Evolutionary conservation across 495 filamentous ascomycete species (phyloP), one percentile per base, ranked within the genome.

Genomic region (Darksidea phi): DNA sequence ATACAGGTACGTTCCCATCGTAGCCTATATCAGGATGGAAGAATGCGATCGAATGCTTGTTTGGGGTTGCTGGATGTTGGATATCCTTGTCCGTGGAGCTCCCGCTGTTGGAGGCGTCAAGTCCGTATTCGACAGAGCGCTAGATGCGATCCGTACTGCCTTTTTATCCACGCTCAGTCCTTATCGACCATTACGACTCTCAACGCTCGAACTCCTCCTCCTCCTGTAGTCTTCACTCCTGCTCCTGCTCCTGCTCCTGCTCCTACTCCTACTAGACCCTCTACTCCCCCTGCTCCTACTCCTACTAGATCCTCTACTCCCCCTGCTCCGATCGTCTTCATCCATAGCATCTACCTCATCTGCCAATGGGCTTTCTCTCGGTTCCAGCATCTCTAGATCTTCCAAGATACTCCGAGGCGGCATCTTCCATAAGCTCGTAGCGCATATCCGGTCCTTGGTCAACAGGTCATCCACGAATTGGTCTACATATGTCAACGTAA

Each of bases 401-500:
- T 99, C 95, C 72, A 99, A 70, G 54, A 89, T 79, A 59, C 86
- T 82, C 67, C 94, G 79, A 55, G 83, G 84, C 10, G 91, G 88
- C 76, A 99, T 79, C 78, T 95, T 95, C 86, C 90, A 95, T 57
- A 99, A 70, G 70, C 86, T 95, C 10, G 95, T 97, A 46, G 86
- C 91, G 65, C 92, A 97, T 0, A 95, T 85, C 61, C 94, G 81
- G 55, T 95, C 88, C 75, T 95, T 95, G 0, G 85, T 89, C 55
- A 99, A 76, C 55, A 99, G 75, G 61, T 95, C 89, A 75, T 97
- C 94, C 50, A 97, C 81, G 69, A 99, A 97, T 70, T 90, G 86
- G 75, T 99, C 94, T 79, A 99, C 82, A 70, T 82, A 88, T 41
- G 89, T 91, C 46, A 97, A 72, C 20, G 75, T 79, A 48, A 79